A percentile compares a stretch with the other conserved stretches of the same genome.
Conservation (phyloP, 2,329 filamentous ascomycete species). For the Allantophomopsis cytisporea region DNA sequence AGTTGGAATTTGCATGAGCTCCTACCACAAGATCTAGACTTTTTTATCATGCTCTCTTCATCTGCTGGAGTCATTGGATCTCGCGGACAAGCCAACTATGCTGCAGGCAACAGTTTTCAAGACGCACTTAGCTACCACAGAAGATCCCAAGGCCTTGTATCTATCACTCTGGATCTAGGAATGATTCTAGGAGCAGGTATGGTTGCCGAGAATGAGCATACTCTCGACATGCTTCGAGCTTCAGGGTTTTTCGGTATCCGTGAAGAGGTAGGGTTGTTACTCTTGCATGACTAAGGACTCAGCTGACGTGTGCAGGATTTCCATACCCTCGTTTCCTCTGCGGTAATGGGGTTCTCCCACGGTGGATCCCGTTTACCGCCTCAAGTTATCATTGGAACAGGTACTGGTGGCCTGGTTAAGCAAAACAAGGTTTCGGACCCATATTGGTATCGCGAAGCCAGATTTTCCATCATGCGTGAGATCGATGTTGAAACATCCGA, state of each 20-base stretch:
- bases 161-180: slow-evolving; percentile 23
- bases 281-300: slow-evolving; percentile 6
- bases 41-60: slow-evolving; percentile 24
- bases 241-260: slow-evolving; percentile 40
- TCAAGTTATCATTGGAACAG: slow-evolving; percentile 36
- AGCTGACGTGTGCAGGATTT: slow-evolving; percentile 22
- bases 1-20: slow-evolving; percentile 1
- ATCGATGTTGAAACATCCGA: slow-evolving; percentile 20
- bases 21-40: slow-evolving; percentile 22
- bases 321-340: slow-evolving; percentile 29
- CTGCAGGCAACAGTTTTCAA: slow-evolving; percentile 30
- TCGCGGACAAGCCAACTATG: slow-evolving; percentile 28
- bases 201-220: slow-evolving; percentile 32
- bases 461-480: slow-evolving; percentile 33
- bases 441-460: slow-evolving; percentile 36
- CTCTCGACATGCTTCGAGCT: slow-evolving; percentile 32
- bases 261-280: slow-evolving; percentile 3
- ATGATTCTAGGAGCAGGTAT: slow-evolving; percentile 21
- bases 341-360: slow-evolving; percentile 23
- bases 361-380: slow-evolving; percentile 21
- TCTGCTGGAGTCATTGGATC: slow-evolving; percentile 16
- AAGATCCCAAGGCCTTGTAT: slow-evolving; percentile 22
- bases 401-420: slow-evolving; percentile 36
- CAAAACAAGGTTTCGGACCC: slow-evolving; percentile 38
- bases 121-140: slow-evolving; percentile 21